Conservation (phyloP, 2,329 filamentous ascomycete genomes). For the Aspergillus aculeatinus region DNA sequence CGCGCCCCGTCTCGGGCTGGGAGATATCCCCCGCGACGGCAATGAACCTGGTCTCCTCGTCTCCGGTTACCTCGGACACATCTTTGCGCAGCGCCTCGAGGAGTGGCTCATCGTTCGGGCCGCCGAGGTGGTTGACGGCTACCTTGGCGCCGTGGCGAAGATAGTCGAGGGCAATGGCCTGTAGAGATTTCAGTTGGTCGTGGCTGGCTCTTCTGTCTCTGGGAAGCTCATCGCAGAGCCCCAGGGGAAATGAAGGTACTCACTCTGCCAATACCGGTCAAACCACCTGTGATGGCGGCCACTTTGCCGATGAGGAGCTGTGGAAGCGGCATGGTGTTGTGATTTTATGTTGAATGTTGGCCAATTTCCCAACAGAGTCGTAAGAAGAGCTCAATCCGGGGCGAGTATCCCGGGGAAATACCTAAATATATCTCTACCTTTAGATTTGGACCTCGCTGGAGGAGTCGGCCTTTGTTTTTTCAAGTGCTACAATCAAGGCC, state of each 20-base stretch:
- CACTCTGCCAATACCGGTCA: constrained; percentile 76
- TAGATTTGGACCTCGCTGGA: not conserved
- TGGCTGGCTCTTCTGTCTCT: not conserved
- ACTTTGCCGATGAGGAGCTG: constrained; percentile 69
- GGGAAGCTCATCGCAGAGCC: not conserved
- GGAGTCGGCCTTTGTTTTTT: not conserved
- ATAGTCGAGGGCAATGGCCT: constrained; percentile 77
- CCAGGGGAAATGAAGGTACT: not conserved
- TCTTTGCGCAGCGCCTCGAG: constrained; percentile 33
- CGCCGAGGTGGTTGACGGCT: constrained; percentile 74
- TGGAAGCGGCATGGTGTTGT: constrained; percentile 17
- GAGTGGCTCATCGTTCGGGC: constrained; percentile 30
- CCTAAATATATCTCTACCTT: not conserved
- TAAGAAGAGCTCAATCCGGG: no score
- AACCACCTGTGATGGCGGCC: constrained; percentile 82
- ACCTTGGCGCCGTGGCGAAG: constrained; percentile 75
- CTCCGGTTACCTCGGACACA: constrained; percentile 26
- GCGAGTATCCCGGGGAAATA: not conserved
- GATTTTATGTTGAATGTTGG: not conserved
- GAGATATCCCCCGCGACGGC: constrained; percentile 76
- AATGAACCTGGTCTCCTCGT: constrained; percentile 50
- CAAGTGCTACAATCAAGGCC: not conserved
- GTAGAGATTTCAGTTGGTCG: not conserved
- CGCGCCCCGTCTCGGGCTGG: constrained; percentile 66
- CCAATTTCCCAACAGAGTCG: not conserved